Base-by-base conservation (phyloP, 345 rosid species). In the Barbarea vulgaris region DNA sequence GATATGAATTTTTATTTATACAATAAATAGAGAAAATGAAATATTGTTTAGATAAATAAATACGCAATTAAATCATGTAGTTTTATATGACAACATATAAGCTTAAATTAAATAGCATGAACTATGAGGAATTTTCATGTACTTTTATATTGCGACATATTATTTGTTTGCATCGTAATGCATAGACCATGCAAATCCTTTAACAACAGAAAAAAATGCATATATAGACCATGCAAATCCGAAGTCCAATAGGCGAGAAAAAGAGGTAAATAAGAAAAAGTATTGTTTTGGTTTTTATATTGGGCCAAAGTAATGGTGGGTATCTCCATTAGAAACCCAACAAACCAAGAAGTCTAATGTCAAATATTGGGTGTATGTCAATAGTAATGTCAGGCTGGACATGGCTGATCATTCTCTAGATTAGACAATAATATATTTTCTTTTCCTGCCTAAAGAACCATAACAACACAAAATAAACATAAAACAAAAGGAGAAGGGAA, bases 251-350 rank as follows among this genome's bases (percentile, higher is more conserved):
- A 13, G 44, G 44, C 6, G 44, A 12, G 44, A 39, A 39, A 37
- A 12, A 10, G 12, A 34, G 39, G 12, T 34, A 36, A 36, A 36
- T 10, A 36, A 4, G 14, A 36, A 36, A 36, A 36, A 34, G 3
- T 9, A 9, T 33, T 5, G 1, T 33, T 33, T n/a, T n/a, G n/a
- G n/a, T n/a, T n/a, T n/a, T n/a, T 3, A 21, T 55, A 44, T 64
- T 51, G 76, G 62, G 63, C 70, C 25, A 41, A 28, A 30, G n/a
- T n/a, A n/a, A 53, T 3, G 2, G 48, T 63, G 12, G 63, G 54
- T 70, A 53, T 63, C 14, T 51, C 12, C n/a, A 39, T 63, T 21
- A 8, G 22, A 51, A 72, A 51, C 14, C 17, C 42, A 14, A 36
- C 61, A 61, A 37, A 52, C 33, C 21, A 37, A 21, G 4, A 12